A percentile compares a stretch with the other conserved stretches of the same genome.
phyloP scores from a whole-genome alignment of 371 early-diverging fungal genomes.

The Dipsacomyces acuminosporus region DNA sequence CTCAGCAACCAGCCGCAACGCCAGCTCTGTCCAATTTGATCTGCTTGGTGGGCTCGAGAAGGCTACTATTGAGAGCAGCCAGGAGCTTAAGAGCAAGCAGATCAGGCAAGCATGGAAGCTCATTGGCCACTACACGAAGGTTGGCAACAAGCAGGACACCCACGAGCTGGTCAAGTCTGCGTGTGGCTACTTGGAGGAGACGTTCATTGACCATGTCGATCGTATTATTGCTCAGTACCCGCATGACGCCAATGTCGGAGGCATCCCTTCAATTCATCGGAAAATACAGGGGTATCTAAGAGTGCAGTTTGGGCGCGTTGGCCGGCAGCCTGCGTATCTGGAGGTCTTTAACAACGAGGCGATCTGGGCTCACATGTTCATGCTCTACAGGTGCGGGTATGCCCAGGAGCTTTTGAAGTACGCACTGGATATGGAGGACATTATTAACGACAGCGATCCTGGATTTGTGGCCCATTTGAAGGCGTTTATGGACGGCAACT shows the following conservation, averaged over 20 bases:
- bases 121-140: conserved; percentile 9
- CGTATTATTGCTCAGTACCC: conserved; percentile 55
- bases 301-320: conserved; percentile 55
- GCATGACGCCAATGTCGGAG: conserved; percentile 62
- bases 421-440: conserved; percentile 52
- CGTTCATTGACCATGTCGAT: conserved; percentile 55
- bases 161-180: conserved; percentile 16
- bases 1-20: conserved; percentile 8
- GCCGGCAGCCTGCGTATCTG: conserved; percentile 42
- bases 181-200: conserved; percentile 40
- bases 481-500: conserved; percentile 57
- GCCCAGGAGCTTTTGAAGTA: conserved; percentile 60
- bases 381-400: conserved; percentile 71
- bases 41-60: conserved; percentile 21
- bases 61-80: conserved; percentile 28
- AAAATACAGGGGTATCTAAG: conserved; percentile 65
- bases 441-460: conserved; percentile 53
- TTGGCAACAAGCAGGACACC: neutral
- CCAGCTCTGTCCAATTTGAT: conserved; percentile 23
- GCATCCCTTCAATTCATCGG: conserved; percentile 59
- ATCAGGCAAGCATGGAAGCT: conserved; percentile 31
- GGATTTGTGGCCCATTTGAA: conserved; percentile 61
- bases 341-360: conserved; percentile 60
- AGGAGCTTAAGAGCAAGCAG: conserved; percentile 42
- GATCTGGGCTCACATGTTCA: conserved; percentile 79